Evolutionary conservation across 2,329 filamentous ascomycete genomes (phyloP), one percentile per base, ranked within the genome.

Genomic region (Colletotrichum trifolii): DNA sequence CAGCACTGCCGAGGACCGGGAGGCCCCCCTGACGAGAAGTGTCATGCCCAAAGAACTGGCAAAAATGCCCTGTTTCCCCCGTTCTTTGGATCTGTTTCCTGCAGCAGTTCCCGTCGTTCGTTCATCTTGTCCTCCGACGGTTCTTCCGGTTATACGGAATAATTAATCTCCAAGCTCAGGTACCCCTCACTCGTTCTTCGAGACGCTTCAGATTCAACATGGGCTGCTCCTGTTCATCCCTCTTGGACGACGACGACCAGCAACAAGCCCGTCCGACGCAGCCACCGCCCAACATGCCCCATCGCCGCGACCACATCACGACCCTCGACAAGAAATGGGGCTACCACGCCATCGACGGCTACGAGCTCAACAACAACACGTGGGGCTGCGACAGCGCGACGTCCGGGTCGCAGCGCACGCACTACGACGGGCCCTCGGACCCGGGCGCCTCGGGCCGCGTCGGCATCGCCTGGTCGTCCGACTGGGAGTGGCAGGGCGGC

Each of bases 331-430:
- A 68, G 9, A 72, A 72, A 59, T 76, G 72, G 59, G 71, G 55
- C 48, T 76, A 74, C 68, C 72, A 73, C 69, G 70, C 72, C 13
- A 68, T 67, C 58, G 68, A 73, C 63, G 73, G 73, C 3, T 76
- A 75, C 60, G 71, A 75, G 55, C 54, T 75, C 10, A 70, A 80
- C 72, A 82, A 82, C 70, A 78, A 82, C 71, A 76, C 80, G 60
- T 83, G 81, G 81, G 80, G 79, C 59, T 67, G 74, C 57, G 71
- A 68, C 60, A 65, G 61, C 8, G 74, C 74, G 25, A 68, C 76
- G 6, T 63, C 71, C n/a, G 81, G 80, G 57, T 74, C 69, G 12
- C 81, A 82, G 69, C 82, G 81, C 73, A 80, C 79, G 5, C 75
- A 75, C 38, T 71, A 82, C 38, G 75, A 79, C 69, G 67, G 67